Base-by-base conservation (phyloP, 306 rosid genomes). In the Vicia villosa region DNA sequence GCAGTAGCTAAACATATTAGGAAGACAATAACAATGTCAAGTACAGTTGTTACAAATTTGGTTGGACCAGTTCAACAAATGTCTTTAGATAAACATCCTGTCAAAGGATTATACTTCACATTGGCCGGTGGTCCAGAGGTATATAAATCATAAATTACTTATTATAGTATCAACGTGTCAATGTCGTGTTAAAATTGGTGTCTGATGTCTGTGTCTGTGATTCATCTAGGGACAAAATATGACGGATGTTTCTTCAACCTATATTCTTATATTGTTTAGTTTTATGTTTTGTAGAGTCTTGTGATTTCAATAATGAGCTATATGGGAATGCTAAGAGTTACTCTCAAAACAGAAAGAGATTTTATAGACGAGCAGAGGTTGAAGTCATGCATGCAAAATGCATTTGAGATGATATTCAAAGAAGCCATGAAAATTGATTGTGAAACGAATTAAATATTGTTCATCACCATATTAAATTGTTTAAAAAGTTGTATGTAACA, bases 51-150 rank as follows among this genome's bases (percentile, higher is more conserved):
- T 21, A 65, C 95, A 3, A 86, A 74, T 24, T 26, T 88, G 77
- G 83, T 88, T 45, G 95, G 91, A 4, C 89, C 91, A 8, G 24
- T 41, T 24, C 89, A 88, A 52, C 75, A 86, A 61, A 74, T 84
- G 87, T 63, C 95, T 68, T 24, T 84, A 49, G 74, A 59, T 30
- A 76, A 69, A 11, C 77, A 74, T 69, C 83, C 80, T 5, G 75
- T 82, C 1, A 78, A 82, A 51, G 83, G 86, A 30, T 20, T 88
- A 12, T 88, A 82, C 32, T 84, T 78, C 59, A 47, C 69, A 1
- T 19, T 78, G 10, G 65, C 65, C 6, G 89, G 89, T 36, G 43
- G 74, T 55, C 91, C 95, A 55, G 86, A 82, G 89, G 95, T 88
- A 87, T 50, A 1, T 0, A 82, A 15, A 6, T 45, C 17, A 38